Evolutionary conservation across 352 stramenopile species (phyloP).

Genomic region (Poterioochromonas sp.): DNA sequence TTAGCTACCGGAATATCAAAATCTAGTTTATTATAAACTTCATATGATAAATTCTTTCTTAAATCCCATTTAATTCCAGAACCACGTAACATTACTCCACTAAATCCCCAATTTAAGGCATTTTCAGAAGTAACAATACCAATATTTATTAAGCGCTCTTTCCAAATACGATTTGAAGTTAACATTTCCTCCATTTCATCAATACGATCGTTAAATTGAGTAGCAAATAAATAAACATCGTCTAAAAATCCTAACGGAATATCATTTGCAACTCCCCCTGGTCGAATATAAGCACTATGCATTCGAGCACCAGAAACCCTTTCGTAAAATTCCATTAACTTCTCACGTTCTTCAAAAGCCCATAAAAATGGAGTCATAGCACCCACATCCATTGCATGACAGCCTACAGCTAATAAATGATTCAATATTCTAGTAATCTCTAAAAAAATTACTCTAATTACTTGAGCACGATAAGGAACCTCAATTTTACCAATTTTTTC

Average conservation of each 20-base stretch:
- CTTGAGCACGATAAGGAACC: slow-evolving; percentile 36
- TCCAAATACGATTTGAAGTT: slow-evolving; percentile 38
- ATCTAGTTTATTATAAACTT: slow-evolving; percentile 51
- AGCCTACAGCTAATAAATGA: slow-evolving; percentile 38
- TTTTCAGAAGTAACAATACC: slow-evolving; percentile 48
- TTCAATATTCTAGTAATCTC: slow-evolving; percentile 35
- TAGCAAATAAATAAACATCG: slow-evolving; percentile 53
- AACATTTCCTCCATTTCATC: slow-evolving; percentile 54
- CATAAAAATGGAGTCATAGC: slow-evolving; percentile 39
- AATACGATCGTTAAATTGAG: slow-evolving; percentile 46
- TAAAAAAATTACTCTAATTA: slow-evolving; percentile 36
- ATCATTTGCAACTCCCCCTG: slow-evolving; percentile 46
- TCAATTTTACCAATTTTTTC: slow-evolving; percentile 37
- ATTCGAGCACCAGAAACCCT: slow-evolving; percentile 50
- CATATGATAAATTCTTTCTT: slow-evolving; percentile 52
- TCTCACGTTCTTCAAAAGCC: slow-evolving; percentile 41
- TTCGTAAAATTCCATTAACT: slow-evolving; percentile 53
- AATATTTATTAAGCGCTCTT: slow-evolving; percentile 50
- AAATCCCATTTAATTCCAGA: slow-evolving; percentile 54
- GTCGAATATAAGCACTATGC: slow-evolving; percentile 51
- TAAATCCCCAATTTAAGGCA: slow-evolving; percentile 49
- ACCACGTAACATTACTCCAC: slow-evolving; percentile 51
- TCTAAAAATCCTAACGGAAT: slow-evolving; percentile 48
- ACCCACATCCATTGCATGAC: slow-evolving; percentile 36
- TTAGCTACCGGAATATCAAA: slow-evolving; percentile 51